Evolutionary conservation across 495 filamentous ascomycete species (phyloP).

Genomic region (Talaromyces stipitatus): DNA sequence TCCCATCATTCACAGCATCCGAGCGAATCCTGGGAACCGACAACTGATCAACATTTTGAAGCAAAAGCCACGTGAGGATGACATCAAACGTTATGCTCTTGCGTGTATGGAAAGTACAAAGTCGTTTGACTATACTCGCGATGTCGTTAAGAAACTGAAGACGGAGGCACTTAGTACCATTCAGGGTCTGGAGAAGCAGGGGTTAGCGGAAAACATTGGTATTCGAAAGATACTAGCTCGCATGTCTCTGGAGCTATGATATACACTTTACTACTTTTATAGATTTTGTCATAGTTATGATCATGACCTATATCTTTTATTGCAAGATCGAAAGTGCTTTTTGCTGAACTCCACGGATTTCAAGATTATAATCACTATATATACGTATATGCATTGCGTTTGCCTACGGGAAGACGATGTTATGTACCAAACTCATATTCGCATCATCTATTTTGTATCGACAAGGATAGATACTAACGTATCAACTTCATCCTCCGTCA

Average conservation of each 20-base stretch:
- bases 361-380: background rate
- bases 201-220: background rate
- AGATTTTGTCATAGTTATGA: too few species aligned
- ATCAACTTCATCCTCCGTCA: background rate
- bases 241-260: background rate
- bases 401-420: background rate
- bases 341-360: too few species aligned
- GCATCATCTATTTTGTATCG: background rate
- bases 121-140: slow-evolving; percentile 76
- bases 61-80: slow-evolving; percentile 75
- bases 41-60: slow-evolving; percentile 86
- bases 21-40: slow-evolving; percentile 65
- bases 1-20: slow-evolving; percentile 89
- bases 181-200: slow-evolving; percentile 47
- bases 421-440: background rate
- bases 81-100: slow-evolving; percentile 77
- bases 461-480: background rate
- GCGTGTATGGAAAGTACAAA: slow-evolving; percentile 80
- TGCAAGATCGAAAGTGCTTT: background rate
- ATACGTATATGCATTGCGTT: background rate
- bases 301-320: too few species aligned
- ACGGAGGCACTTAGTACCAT: slow-evolving; percentile 59
- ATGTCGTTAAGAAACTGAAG: slow-evolving; percentile 59
- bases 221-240: background rate
- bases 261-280: too few species aligned